These are phyloP conservation scores for Gaertneriomyces semiglobifer DNA, from an alignment of 192 early-diverging fungal genomes.

Conservation along the genomic window DNA sequence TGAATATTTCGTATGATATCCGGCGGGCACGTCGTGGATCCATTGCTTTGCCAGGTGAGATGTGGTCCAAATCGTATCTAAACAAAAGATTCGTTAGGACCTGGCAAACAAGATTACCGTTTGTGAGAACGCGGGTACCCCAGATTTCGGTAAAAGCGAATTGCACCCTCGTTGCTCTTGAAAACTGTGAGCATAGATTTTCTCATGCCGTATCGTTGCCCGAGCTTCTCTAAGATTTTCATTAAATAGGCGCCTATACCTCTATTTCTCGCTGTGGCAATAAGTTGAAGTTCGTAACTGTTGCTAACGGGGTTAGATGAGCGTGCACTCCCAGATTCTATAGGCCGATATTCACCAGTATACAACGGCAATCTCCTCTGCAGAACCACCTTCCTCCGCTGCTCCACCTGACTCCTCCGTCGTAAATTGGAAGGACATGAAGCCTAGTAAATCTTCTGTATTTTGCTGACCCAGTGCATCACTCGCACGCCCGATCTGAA, in stretches of 20 bases:
- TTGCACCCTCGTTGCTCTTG: conserved; percentile 62
- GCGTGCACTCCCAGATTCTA: neutral
- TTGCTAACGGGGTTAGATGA: neutral
- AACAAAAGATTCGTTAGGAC: neutral
- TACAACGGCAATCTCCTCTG: conserved; percentile 35
- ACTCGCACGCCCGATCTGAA: too few relatives aligned
- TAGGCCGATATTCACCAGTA: conserved; percentile 58
- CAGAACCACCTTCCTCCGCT: conserved; percentile 30
- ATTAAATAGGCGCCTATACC: conserved; percentile 62
- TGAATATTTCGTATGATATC: conserved; percentile 67
- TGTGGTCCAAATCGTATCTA: conserved; percentile 60
- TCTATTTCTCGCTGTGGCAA: conserved; percentile 34
- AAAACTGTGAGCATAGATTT: conserved; percentile 70
- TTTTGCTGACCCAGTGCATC: too few relatives aligned
- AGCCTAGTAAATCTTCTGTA: conserved; percentile 42
- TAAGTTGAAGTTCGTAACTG: conserved; percentile 68
- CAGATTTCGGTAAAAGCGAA: conserved; percentile 57
- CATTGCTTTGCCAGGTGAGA: conserved; percentile 59
- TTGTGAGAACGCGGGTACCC: conserved; percentile 38
- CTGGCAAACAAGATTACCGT: neutral
- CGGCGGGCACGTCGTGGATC: conserved; percentile 46
- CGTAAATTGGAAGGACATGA: conserved; percentile 60
- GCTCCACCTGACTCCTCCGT: conserved; percentile 63
- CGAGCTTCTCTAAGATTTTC: conserved; percentile 50
- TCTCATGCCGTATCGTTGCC: conserved; percentile 48